These are phyloP conservation scores for Madurella mycetomatis DNA, from an alignment of 2,329 filamentous ascomycete genomes.

Conservation along the genomic window DNA sequence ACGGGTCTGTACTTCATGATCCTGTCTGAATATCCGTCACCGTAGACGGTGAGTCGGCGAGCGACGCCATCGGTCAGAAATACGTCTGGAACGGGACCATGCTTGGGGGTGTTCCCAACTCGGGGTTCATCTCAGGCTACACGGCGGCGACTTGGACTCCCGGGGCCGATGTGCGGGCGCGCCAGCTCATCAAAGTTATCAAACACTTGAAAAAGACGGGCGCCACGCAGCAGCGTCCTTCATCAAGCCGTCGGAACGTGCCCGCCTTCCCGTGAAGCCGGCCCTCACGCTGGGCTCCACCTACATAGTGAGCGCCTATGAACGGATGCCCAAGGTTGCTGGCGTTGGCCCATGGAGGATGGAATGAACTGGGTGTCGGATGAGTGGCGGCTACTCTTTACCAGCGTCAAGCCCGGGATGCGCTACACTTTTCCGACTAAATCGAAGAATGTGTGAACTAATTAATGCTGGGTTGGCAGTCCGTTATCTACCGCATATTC, in stretches of 20 bases:
- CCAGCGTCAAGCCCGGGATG: conserved; percentile 21
- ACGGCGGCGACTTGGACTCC: conserved; percentile 64
- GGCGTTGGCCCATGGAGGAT: conserved; percentile 28
- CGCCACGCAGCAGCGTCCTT: conserved; percentile 24
- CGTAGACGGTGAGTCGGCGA: conserved; percentile 51
- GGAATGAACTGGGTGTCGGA: conserved; percentile 27
- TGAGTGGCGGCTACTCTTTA: conserved; percentile 18
- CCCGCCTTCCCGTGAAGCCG: conserved; percentile 19
- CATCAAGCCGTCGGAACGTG: conserved; percentile 19
- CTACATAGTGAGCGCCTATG: conserved; percentile 25
- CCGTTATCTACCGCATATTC: too few relatives aligned
- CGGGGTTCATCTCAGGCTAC: conserved; percentile 59
- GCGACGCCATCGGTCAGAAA: conserved; percentile 39
- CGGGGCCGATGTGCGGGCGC: conserved; percentile 52
- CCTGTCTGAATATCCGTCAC: conserved; percentile 47
- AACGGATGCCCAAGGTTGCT: conserved; percentile 26
- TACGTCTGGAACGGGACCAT: conserved; percentile 62
- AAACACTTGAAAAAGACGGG: conserved; percentile 40
- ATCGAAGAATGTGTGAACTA: conserved; percentile 14
- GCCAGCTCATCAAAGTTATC: conserved; percentile 47
- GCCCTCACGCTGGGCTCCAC: conserved; percentile 25
- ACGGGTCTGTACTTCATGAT: conserved; percentile 61
- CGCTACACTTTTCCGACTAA: conserved; percentile 13
- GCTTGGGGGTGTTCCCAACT: conserved; percentile 63
- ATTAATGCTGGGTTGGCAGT: too few relatives aligned